Conservation (phyloP, 805 yeast genomes). For the fission yeast (Schizosaccharomyces pombe) region ASM294v3 CU329670.1:512001-512500, state of each 20-base stretch:
- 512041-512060: slow-evolving; percentile 66
- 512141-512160: slow-evolving; percentile 69
- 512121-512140: slow-evolving; percentile 71
- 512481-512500: slow-evolving; percentile 22
- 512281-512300: slow-evolving; percentile 85
- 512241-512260: slow-evolving; percentile 79
- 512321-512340: slow-evolving; percentile 39
- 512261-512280: slow-evolving; percentile 64
- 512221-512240: slow-evolving; percentile 76
- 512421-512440: slow-evolving; percentile 38
- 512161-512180: slow-evolving; percentile 94
- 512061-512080: slow-evolving; percentile 50
- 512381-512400: slow-evolving; percentile 45
- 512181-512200: slow-evolving; percentile 90
- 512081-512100: slow-evolving; percentile 42
- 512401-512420: slow-evolving; percentile 28
- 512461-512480: slow-evolving; percentile 10
- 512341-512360: slow-evolving; percentile 37
- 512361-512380: slow-evolving; percentile 25
- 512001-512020: slow-evolving; percentile 74
- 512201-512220: slow-evolving; percentile 65
- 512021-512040: slow-evolving; percentile 58
- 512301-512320: slow-evolving; percentile 77
- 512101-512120: slow-evolving; percentile 47
- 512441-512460: slow-evolving; percentile 19